Percentiles rank a stretch among this genome's conserved stretches.
Evolutionary conservation across 148 eudicot genomes (phyloP).

Genomic region (Rhododendron ferrugineum): DNA sequence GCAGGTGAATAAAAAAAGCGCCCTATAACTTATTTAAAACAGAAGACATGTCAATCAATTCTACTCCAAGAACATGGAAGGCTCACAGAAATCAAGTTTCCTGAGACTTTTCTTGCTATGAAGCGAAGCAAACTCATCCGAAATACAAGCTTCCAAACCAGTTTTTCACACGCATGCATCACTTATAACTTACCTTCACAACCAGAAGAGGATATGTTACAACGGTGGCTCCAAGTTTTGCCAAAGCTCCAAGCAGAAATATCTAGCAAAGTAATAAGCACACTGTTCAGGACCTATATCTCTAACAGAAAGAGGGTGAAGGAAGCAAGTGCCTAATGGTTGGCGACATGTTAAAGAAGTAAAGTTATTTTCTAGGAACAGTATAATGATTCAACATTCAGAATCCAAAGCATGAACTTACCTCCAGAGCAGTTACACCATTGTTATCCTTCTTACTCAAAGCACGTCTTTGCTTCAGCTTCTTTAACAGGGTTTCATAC

Average conservation of each 20-base stretch:
- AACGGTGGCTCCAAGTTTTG: conserved; percentile 98
- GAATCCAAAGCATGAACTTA: conserved; percentile 17
- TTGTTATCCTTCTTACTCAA: conserved; percentile 37
- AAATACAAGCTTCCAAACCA: background rate
- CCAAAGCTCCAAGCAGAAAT: conserved; percentile 89
- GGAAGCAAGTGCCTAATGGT: background rate
- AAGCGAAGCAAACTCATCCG: background rate
- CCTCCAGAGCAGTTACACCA: conserved; percentile 86
- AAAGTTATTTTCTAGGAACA: background rate
- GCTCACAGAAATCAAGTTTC: background rate
- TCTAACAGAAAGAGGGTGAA: background rate
- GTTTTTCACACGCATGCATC: background rate
- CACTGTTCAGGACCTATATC: conserved; percentile 2
- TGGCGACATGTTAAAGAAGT: background rate
- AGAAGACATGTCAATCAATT: background rate
- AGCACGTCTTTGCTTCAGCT: conserved; percentile 66
- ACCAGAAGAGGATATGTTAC: conserved; percentile 94
- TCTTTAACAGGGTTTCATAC: conserved; percentile 88
- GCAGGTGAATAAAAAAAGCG: background rate
- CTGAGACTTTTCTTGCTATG: background rate
- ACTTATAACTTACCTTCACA: conserved; percentile 58
- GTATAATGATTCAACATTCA: background rate
- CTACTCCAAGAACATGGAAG: background rate
- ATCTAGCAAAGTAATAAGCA: conserved; percentile 35
- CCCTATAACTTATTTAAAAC: background rate